Conservation (phyloP, 257 asterid genomes). For the Solanum stenotomum region DNA sequence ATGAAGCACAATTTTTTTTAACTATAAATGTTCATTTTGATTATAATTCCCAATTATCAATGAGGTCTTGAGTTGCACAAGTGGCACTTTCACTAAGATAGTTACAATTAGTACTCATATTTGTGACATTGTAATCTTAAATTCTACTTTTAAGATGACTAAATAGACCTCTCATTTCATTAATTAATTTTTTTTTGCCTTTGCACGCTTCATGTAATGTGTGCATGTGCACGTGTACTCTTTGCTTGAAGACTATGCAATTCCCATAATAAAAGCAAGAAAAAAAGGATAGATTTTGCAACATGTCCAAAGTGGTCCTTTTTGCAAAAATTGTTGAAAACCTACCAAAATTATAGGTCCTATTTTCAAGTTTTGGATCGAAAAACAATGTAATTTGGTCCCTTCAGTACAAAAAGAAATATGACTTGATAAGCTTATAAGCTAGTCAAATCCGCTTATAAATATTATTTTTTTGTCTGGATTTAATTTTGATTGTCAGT, state of each 20-base stretch:
- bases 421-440: neutral
- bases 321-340: neutral
- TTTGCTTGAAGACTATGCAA: slow-evolving; percentile 25
- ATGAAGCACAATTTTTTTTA: neutral
- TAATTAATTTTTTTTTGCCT: neutral
- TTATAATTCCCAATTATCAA: neutral
- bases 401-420: neutral
- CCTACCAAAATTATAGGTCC: neutral
- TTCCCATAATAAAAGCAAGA: slow-evolving; percentile 17
- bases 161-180: slow-evolving; percentile 29
- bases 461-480: neutral
- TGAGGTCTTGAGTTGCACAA: neutral
- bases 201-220: slow-evolving; percentile 1
- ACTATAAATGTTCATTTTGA: neutral
- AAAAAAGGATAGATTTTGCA: neutral
- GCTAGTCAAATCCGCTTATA: neutral
- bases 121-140: slow-evolving; percentile 8
- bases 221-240: slow-evolving; percentile 37
- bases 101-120: neutral
- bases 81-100: neutral
- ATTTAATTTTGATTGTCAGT: neutral
- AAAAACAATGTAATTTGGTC: slow-evolving; percentile 4
- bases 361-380: neutral
- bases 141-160: slow-evolving; percentile 11
- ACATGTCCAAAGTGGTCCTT: slow-evolving; percentile 9